These are phyloP conservation scores for Leucosporidium yakuticum DNA, from an alignment of 768 basidiomycete species.

Conservation along the genomic window DNA sequence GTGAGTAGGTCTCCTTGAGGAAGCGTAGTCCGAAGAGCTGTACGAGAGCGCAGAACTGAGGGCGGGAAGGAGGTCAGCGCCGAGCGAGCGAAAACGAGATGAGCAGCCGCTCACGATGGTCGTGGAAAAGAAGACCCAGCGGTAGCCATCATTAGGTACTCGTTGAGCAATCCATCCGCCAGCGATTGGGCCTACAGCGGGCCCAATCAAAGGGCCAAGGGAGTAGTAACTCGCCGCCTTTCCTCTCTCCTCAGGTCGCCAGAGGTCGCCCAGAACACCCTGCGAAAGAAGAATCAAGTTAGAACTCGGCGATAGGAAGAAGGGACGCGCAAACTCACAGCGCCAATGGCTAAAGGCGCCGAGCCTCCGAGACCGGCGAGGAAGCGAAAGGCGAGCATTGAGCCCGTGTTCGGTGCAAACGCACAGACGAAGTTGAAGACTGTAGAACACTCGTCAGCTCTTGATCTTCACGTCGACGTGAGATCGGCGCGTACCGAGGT, in stretches of 20 bases:
- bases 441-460: not conserved
- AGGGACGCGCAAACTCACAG: not conserved
- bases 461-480: conserved; percentile 3
- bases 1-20: conserved; percentile 45
- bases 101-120: conserved; percentile 48
- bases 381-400: conserved; percentile 64
- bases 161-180: conserved; percentile 49
- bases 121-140: conserved; percentile 41
- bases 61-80: not conserved
- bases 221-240: conserved; percentile 33
- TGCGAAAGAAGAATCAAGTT: not conserved
- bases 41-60: conserved; percentile 23
- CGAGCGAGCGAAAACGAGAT: not conserved
- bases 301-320: not conserved
- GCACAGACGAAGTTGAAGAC: conserved; percentile 56
- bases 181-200: conserved; percentile 23
- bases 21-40: conserved; percentile 36
- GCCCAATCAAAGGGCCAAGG: conserved; percentile 28
- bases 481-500: conserved; percentile 54
- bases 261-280: conserved; percentile 46
- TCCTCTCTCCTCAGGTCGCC: conserved; percentile 38
- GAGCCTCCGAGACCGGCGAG: conserved; percentile 66
- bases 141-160: conserved; percentile 45
- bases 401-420: conserved; percentile 53
- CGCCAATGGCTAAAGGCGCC: conserved; percentile 53